Evolutionary conservation across 345 rosid genomes (phyloP), one percentile per base, ranked within the genome.

Genomic region (Eutrema japonicum): DNA sequence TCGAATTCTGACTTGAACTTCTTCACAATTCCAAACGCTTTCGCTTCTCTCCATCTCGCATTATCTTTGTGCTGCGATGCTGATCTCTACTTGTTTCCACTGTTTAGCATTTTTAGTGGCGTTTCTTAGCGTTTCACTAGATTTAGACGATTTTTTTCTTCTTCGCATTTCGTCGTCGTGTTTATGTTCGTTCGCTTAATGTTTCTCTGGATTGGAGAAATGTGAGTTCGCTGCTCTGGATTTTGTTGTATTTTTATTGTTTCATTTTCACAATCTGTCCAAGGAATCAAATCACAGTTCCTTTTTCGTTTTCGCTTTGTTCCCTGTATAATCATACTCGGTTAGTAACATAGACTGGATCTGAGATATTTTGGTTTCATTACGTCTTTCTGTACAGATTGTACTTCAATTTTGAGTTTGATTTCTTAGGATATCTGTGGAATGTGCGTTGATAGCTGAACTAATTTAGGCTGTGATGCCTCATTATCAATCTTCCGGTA

Each of bases 61-160:
- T 38, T 50, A 11, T 47, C 30, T 33, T 12, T 10, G 13, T 53
- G 42, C 33, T 46, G 43, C 51, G 59, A 53, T 53, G 51, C 75
- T 76, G 71, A 76, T 70, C 65, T 70, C 60, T 64, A 18, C n/a
- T 63, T 55, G 2, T 29, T 45, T 4, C 38, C 4, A 18, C 18
- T 40, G 3, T 14, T 45, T 68, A 10, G 69, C 56, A 41, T 42
- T 59, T 68, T 54, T 58, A 51, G 55, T 67, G 30, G 8, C 65
- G 54, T 68, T 60, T 38, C 65, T 45, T 36, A 64, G 51, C 56
- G 70, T 54, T 73, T 74, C 67, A 27, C 66, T 73, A 65, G 77
- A 66, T 65, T 73, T 40, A 29, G 5, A 56, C 12, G 27, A 5
- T 8, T 62, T 62, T 41, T 40, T 36, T n/a, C 48, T 37, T 38